Conservation (phyloP, 2,329 filamentous ascomycete genomes). For the Orbilia blumenaviensis region DNA sequence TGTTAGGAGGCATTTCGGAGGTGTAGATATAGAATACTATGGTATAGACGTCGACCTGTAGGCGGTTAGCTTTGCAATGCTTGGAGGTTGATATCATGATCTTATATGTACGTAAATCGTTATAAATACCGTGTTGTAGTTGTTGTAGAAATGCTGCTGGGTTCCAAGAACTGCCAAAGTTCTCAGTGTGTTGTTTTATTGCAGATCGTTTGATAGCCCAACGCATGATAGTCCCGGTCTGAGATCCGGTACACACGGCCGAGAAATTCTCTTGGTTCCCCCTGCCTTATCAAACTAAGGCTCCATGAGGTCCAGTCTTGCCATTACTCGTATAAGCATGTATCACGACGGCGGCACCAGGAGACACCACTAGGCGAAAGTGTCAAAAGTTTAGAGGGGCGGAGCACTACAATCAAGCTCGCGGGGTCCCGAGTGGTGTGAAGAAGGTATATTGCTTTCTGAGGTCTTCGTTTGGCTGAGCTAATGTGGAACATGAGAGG, state of each 20-base stretch:
- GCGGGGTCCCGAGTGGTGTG: background rate
- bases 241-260: too few species aligned
- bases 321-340: too few species aligned
- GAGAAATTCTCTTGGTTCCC: background rate
- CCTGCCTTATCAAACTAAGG: too few species aligned
- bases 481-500: constrained; percentile 7
- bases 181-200: background rate
- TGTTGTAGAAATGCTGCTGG: background rate
- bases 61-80: too few species aligned
- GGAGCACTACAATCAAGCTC: background rate
- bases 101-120: too few species aligned
- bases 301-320: too few species aligned
- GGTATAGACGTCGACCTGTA: too few species aligned
- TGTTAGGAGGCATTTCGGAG: too few species aligned
- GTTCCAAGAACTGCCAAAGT: background rate
- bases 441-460: background rate
- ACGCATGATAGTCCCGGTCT: background rate
- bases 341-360: background rate
- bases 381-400: background rate
- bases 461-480: background rate
- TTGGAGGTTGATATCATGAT: too few species aligned
- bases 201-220: background rate
- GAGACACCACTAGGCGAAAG: too few species aligned
- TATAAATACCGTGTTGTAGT: background rate
- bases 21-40: too few species aligned